These are phyloP conservation scores for Excoecaria agallocha DNA, from an alignment of 345 rosid species.

Conservation along the genomic window DNA sequence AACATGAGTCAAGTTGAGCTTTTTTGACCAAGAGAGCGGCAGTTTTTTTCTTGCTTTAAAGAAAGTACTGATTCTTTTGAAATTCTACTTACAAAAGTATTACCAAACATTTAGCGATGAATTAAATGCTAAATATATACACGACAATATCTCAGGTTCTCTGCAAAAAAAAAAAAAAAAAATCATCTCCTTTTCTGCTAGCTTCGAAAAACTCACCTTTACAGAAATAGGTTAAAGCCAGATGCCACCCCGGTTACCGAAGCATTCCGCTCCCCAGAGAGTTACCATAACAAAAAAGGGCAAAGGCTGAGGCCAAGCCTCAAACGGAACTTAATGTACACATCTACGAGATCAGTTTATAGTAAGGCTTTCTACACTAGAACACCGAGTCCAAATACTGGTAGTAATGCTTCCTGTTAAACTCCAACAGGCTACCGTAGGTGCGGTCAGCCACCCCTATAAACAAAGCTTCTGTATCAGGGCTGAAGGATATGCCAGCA, in stretches of 20 bases:
- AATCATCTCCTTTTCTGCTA: constrained; percentile 9
- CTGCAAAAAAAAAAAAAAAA: constrained; percentile 14
- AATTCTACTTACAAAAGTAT: no score
- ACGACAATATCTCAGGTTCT: neutral
- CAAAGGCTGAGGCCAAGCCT: neutral
- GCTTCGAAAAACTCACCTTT: constrained; percentile 10
- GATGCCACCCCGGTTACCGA: neutral
- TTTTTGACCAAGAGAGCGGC: no score
- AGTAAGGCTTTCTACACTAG: constrained; percentile 21
- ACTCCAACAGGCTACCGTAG: constrained; percentile 87
- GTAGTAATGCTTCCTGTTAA: constrained; percentile 43
- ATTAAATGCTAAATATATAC: neutral
- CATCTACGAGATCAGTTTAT: neutral
- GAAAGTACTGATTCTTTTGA: no score
- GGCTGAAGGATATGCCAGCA: constrained; percentile 89
- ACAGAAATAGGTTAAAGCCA: constrained; percentile 5
- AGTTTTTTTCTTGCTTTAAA: no score
- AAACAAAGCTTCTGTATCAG: constrained; percentile 79
- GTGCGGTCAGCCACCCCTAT: constrained; percentile 84
- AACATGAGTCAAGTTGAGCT: no score
- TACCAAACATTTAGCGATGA: neutral
- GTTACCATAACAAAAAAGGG: neutral
- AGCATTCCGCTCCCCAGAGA: neutral
- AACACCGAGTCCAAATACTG: constrained; percentile 50
- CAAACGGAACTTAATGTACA: neutral